Evolutionary conservation across 306 rosid genomes (phyloP).

Genomic region (Gleditsia sinensis): DNA sequence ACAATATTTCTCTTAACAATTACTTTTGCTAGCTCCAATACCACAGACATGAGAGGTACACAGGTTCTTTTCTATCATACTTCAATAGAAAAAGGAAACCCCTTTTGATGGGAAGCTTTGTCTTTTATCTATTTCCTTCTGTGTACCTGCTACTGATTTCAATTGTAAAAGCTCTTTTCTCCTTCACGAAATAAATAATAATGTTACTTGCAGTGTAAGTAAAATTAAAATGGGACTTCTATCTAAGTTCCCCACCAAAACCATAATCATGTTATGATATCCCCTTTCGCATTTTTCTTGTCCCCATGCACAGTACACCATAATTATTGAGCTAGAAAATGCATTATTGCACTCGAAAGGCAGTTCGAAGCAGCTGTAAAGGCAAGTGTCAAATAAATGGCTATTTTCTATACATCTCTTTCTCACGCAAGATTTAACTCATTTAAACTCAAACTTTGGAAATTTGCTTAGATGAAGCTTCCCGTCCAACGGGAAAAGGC

Average conservation of each 20-base stretch:
- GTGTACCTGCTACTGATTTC: constrained; percentile 2
- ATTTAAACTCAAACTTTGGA: constrained; percentile 29
- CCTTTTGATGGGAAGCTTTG: background rate
- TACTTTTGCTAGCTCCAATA: no score
- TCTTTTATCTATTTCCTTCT: constrained; percentile 18
- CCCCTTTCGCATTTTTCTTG: constrained; percentile 23
- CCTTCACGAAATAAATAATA: background rate
- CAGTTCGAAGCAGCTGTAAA: background rate
- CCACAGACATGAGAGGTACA: constrained; percentile 6
- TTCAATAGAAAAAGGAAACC: constrained; percentile 30
- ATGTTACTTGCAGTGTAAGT: no score
- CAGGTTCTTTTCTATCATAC: constrained; percentile 21
- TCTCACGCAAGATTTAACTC: background rate
- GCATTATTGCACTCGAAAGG: constrained; percentile 8
- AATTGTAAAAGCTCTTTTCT: background rate
- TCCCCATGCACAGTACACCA: constrained; percentile 38
- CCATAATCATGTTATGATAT: constrained; percentile 45
- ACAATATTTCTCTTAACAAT: no score
- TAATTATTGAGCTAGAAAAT: constrained; percentile 35
- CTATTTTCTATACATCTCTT: background rate
- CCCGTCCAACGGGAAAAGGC: constrained; percentile 35
- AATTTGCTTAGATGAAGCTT: constrained; percentile 28
- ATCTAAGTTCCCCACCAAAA: constrained; percentile 19
- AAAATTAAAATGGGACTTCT: constrained; percentile 7
- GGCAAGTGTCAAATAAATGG: background rate